phyloP scores from a whole-genome alignment of 768 basidiomycete genomes.

The Suillus alpinus region DNA sequence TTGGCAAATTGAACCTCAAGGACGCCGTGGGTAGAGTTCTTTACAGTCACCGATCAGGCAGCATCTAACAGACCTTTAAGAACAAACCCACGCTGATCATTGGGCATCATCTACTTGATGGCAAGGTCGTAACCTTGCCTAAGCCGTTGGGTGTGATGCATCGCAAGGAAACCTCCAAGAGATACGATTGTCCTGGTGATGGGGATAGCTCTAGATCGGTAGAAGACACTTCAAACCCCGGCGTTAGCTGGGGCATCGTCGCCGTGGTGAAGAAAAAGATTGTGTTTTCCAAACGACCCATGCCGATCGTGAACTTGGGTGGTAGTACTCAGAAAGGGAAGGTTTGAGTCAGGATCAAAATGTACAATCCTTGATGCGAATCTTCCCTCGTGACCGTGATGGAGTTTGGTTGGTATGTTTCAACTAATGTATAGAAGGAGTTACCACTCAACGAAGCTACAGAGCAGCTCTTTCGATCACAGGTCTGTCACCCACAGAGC shows the following conservation, averaged over 20 bases:
- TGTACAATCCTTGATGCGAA: neutral
- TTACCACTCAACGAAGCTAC: neutral
- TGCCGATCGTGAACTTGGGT: constrained; percentile 53
- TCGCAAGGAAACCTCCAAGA: constrained; percentile 29
- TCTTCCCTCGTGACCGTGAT: too few species aligned
- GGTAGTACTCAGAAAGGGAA: constrained; percentile 3
- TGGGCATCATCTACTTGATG: constrained; percentile 90
- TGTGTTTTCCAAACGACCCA: constrained; percentile 79
- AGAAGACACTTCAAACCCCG: neutral
- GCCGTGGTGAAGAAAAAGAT: constrained; percentile 81
- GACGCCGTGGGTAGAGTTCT: constrained; percentile 46
- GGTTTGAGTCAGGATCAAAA: neutral
- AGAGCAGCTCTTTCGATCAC: neutral
- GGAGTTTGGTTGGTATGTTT: neutral
- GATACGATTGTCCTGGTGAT: neutral
- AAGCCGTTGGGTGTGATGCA: constrained; percentile 83
- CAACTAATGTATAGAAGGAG: neutral
- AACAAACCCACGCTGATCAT: constrained; percentile 77
- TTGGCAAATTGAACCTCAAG: constrained; percentile 74
- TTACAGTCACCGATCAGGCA: neutral
- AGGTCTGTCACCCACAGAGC: too few species aligned
- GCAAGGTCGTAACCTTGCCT: constrained; percentile 68
- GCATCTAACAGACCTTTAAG: constrained; percentile 33
- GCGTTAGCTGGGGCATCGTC: constrained; percentile 54
- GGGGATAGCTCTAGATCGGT: constrained; percentile 1